Conservation (phyloP, 768 basidiomycete genomes). For the Boletus huronensis region DNA sequence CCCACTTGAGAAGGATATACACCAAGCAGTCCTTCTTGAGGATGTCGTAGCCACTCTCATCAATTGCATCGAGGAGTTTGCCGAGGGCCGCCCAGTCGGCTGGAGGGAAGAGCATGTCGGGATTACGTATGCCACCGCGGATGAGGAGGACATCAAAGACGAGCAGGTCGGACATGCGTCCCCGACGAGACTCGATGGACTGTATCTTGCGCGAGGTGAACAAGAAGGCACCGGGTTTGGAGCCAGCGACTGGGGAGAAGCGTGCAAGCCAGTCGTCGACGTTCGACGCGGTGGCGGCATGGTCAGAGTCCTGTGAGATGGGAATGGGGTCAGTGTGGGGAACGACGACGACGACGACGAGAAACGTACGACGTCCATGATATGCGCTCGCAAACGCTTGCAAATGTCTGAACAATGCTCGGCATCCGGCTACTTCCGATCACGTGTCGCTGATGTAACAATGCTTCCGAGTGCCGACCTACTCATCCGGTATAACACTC, state of each 20-base stretch:
- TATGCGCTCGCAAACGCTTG: not conserved
- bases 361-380: conserved; percentile 29
- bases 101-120: conserved; percentile 70
- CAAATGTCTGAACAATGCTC: conserved; percentile 6
- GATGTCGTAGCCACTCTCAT: conserved; percentile 59
- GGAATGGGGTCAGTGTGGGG: not conserved
- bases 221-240: conserved; percentile 45
- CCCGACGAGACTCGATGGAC: conserved; percentile 62
- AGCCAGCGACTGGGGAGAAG: conserved; percentile 44
- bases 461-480: not conserved
- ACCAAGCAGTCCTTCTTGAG: conserved; percentile 79
- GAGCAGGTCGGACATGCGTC: conserved; percentile 56
- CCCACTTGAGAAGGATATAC: conserved; percentile 81
- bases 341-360: conserved; percentile 1
- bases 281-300: conserved; percentile 1
- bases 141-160: conserved; percentile 72
- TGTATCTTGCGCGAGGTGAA: conserved; percentile 52
- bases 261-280: conserved; percentile 25
- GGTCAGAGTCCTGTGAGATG: conserved; percentile 16
- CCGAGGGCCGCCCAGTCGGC: conserved; percentile 49
- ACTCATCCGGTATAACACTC: not conserved
- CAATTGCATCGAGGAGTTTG: conserved; percentile 58
- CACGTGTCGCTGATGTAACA: conserved; percentile 12
- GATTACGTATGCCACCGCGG: conserved; percentile 56
- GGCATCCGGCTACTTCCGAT: conserved; percentile 9